phyloP scores from a whole-genome alignment of 495 filamentous ascomycete genomes.

The Penicillium cinerascens region DNA sequence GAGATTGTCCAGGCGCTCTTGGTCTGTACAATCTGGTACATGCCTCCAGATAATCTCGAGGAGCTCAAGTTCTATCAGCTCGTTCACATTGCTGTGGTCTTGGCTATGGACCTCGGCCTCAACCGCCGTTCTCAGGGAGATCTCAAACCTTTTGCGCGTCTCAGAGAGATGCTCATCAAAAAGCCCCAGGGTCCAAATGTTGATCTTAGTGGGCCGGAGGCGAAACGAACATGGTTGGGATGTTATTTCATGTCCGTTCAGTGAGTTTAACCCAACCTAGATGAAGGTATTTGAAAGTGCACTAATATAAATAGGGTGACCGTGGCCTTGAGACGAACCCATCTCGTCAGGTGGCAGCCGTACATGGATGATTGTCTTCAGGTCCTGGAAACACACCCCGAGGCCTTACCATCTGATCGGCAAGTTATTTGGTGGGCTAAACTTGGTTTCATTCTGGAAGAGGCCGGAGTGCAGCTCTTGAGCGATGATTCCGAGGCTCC shows the following conservation, averaged over 20 bases:
- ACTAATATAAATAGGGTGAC: conserved; percentile 64
- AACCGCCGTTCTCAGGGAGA: conserved; percentile 43
- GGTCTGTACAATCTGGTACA: conserved; percentile 74
- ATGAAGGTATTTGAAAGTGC: conserved; percentile 19
- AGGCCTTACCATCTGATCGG: conserved; percentile 69
- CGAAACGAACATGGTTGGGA: conserved; percentile 71
- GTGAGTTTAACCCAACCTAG: conserved; percentile 26
- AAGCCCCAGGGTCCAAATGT: conserved; percentile 39
- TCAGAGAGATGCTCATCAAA: conserved; percentile 32
- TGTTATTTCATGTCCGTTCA: conserved; percentile 74
- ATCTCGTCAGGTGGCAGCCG: conserved; percentile 73
- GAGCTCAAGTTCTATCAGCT: conserved; percentile 91
- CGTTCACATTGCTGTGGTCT: conserved; percentile 75
- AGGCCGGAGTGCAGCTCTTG: conserved; percentile 69
- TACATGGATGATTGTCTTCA: conserved; percentile 86
- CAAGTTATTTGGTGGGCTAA: conserved; percentile 71
- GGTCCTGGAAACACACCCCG: conserved; percentile 65
- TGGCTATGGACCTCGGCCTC: conserved; percentile 87
- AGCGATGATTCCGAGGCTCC: conserved; percentile 67
- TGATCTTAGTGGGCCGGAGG: conserved; percentile 66
- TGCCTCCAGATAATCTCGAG: conserved; percentile 75
- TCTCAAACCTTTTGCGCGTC: conserved; percentile 25
- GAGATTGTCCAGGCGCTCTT: conserved; percentile 82
- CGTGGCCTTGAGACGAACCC: conserved; percentile 76
- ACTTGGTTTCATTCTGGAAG: conserved; percentile 76